Base-by-base conservation (phyloP, 345 rosid species). In the Lepidium didymum region DNA sequence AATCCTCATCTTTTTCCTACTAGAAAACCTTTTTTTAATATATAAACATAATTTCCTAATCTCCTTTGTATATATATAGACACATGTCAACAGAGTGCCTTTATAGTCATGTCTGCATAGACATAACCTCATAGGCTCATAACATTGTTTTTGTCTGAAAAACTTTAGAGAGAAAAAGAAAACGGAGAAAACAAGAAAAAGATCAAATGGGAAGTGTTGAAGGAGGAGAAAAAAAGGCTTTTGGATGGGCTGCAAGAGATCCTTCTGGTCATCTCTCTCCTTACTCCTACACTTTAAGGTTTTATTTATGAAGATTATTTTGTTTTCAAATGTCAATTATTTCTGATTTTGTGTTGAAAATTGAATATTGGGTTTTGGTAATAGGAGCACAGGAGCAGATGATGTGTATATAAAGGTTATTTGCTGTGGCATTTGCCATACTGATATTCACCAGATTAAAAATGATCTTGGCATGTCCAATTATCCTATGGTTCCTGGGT, bases 401-500 rank as follows among this genome's bases (percentile, higher is more conserved):
- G 97, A 88, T 82, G 90, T 87, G 27, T 73, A 69, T 47, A 49
- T 91, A 45, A 86, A 77, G 85, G 86, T 91, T 27, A 64, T 86
- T 5, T 79, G 74, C 69, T 84, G 91, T 78, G 97, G 96, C 47
- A 78, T 88, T 19, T 86, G 92, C 74, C 96, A 88, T 56, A 81
- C 82, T 56, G 92, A 89, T 74, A 61, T 91, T 46, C 96, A 83
- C 75, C 96, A 86, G 77, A 75, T 73, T 38, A 86, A 75, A 68
- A 82, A 85, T 79, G 92, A 89, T 66, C 74, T 87, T 70, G 64
- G 75, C 56, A 79, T 84, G 82, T 70, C 81, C 38, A 51, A 29
- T 42, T 91, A 84, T 63, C 96, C 97, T 50, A 79, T 89, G 89
- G 94, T 91, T 62, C 94, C 88, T 42, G 89, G 92, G 96, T 91